These are phyloP conservation scores for Phylloporus sp. DNA, from an alignment of 768 basidiomycete genomes.

Conservation along the genomic window DNA sequence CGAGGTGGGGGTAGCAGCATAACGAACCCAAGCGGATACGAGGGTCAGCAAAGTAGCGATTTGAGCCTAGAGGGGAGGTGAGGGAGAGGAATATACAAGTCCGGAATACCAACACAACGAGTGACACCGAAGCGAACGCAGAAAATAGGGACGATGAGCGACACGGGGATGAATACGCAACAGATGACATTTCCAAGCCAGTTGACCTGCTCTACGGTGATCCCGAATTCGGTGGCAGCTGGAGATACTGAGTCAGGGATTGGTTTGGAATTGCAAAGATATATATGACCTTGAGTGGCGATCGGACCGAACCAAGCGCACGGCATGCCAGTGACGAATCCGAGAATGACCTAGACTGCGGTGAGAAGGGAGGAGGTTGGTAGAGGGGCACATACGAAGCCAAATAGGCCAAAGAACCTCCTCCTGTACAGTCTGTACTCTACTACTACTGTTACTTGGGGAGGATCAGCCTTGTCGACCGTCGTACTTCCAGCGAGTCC, in stretches of 20 bases:
- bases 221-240: conserved; percentile 62
- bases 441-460: too few species aligned
- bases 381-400: conserved; percentile 41
- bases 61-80: conserved; percentile 46
- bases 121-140: conserved; percentile 57
- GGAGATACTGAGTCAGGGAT: too few species aligned
- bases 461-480: not conserved
- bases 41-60: conserved; percentile 51
- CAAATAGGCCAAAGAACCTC: conserved; percentile 61
- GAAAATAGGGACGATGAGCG: conserved; percentile 54
- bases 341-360: conserved; percentile 49
- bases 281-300: conserved; percentile 64
- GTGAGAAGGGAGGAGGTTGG: not conserved
- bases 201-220: conserved; percentile 67
- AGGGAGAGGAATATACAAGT: not conserved
- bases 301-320: conserved; percentile 88
- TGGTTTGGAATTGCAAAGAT: conserved; percentile 2
- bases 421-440: conserved; percentile 63
- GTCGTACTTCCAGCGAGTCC: too few species aligned
- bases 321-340: conserved; percentile 57
- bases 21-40: conserved; percentile 71
- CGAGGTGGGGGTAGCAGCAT: conserved; percentile 57
- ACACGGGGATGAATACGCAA: conserved; percentile 56
- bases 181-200: conserved; percentile 74
- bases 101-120: conserved; percentile 48